Evolutionary conservation across 495 filamentous ascomycete species (phyloP).

Genomic region (Penicillium ucsense): DNA sequence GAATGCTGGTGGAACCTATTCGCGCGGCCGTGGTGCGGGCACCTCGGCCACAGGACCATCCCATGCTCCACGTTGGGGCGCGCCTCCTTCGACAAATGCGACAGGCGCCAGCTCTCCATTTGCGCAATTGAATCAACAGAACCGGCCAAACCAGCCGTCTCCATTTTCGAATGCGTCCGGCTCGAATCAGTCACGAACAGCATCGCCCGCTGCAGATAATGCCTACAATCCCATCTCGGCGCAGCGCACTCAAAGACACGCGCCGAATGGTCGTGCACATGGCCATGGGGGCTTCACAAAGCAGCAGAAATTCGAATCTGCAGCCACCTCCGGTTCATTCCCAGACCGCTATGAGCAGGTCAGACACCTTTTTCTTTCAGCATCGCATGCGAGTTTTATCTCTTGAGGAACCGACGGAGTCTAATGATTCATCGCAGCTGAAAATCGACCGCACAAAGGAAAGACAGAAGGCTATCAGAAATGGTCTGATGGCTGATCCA

Average conservation of each 20-base stretch:
- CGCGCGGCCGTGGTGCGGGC: conserved; percentile 15
- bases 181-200: conserved; percentile 5
- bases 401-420: conserved; percentile 9
- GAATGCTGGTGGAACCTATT: neutral
- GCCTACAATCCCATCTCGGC: neutral
- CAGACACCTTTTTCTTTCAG: conserved; percentile 1
- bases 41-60: conserved; percentile 5
- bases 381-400: neutral
- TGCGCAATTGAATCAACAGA: conserved; percentile 18
- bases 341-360: conserved; percentile 38
- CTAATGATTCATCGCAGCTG: conserved; percentile 23
- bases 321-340: conserved; percentile 17
- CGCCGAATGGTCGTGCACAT: neutral
- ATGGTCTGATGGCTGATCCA: conserved; percentile 78
- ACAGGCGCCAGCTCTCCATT: conserved; percentile 21
- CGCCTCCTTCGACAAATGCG: neutral
- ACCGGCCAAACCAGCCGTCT: conserved; percentile 17
- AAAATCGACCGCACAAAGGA: conserved; percentile 62
- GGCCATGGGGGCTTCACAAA: conserved; percentile 2
- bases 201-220: conserved; percentile 11
- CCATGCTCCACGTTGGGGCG: neutral
- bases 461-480: conserved; percentile 57
- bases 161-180: conserved; percentile 10
- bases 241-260: neutral
- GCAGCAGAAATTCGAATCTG: conserved; percentile 15